These are phyloP conservation scores for Lagerstroemia speciosa DNA, from an alignment of 345 rosid genomes.

Conservation along the genomic window DNA sequence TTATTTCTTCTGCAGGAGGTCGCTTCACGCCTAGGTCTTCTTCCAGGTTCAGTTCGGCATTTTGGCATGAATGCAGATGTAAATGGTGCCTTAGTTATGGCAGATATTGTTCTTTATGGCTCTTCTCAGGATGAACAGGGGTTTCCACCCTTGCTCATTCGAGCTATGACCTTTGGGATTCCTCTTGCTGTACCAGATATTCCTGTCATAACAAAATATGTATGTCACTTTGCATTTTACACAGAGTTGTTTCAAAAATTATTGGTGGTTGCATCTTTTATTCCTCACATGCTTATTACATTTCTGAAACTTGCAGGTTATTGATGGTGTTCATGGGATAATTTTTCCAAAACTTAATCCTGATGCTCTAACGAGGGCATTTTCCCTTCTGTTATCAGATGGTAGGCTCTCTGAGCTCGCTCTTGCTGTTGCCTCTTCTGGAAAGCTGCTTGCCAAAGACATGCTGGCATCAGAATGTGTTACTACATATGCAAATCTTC, in stretches of 20 bases:
- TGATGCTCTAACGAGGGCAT: slow-evolving; percentile 57
- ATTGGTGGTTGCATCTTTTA: not conserved
- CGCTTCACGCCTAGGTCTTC: slow-evolving; percentile 68
- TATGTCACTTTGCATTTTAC: slow-evolving; percentile 21
- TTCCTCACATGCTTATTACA: not conserved
- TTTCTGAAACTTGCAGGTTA: slow-evolving; percentile 39
- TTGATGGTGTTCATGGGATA: slow-evolving; percentile 61
- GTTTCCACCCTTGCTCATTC: slow-evolving; percentile 69
- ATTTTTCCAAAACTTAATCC: slow-evolving; percentile 54
- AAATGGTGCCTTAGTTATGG: slow-evolving; percentile 58
- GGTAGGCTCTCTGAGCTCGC: slow-evolving; percentile 73
- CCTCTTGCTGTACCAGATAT: slow-evolving; percentile 70
- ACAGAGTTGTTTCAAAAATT: not conserved
- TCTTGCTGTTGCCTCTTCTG: slow-evolving; percentile 63
- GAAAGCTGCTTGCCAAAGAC: slow-evolving; percentile 67
- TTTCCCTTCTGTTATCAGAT: slow-evolving; percentile 62
- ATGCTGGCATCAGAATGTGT: slow-evolving; percentile 74
- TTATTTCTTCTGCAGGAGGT: slow-evolving; percentile 41
- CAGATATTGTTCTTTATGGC: slow-evolving; percentile 83
- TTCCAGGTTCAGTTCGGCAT: slow-evolving; percentile 55
- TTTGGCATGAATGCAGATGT: slow-evolving; percentile 71
- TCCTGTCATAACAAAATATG: slow-evolving; percentile 69
- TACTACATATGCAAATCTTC: slow-evolving; percentile 60
- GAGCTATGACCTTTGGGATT: slow-evolving; percentile 85
- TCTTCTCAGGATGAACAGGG: slow-evolving; percentile 93